Conservation (phyloP, 148 eudicot species). For the Rhododendron henanense region DNA sequence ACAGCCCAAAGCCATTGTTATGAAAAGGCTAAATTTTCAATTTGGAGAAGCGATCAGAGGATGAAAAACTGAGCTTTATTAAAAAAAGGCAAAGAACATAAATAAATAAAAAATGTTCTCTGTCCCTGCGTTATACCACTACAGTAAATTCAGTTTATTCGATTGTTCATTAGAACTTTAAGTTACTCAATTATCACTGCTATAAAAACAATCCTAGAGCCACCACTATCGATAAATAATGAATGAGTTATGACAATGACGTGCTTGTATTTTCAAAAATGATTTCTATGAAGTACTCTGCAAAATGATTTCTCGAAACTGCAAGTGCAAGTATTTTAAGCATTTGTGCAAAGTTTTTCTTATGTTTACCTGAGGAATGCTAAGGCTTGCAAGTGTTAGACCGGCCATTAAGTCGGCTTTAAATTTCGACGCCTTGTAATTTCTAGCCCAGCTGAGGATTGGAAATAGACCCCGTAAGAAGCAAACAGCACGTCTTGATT, state of each 20-base stretch:
- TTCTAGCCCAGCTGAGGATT: slow-evolving; percentile 41
- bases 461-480: slow-evolving; percentile 41
- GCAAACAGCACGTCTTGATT: not conserved
- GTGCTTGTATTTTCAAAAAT: not conserved
- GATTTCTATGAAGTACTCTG: not conserved
- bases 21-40: not conserved
- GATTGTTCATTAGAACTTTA: too few relatives aligned
- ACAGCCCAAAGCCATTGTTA: too few relatives aligned
- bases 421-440: slow-evolving; percentile 29
- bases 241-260: not conserved
- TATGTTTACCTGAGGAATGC: slow-evolving; percentile 45
- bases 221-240: not conserved
- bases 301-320: not conserved
- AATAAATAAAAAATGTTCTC: too few relatives aligned
- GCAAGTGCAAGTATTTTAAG: not conserved
- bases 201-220: not conserved
- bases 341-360: not conserved
- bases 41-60: not conserved
- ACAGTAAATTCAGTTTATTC: too few relatives aligned
- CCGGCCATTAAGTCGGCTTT: slow-evolving; percentile 50
- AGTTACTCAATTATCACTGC: not conserved
- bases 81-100: not conserved
- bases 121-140: not conserved
- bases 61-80: not conserved
- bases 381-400: slow-evolving; percentile 51